Evolutionary conservation across 192 early-diverging fungal genomes (phyloP).

Genomic region (Mortierella antarctica): DNA sequence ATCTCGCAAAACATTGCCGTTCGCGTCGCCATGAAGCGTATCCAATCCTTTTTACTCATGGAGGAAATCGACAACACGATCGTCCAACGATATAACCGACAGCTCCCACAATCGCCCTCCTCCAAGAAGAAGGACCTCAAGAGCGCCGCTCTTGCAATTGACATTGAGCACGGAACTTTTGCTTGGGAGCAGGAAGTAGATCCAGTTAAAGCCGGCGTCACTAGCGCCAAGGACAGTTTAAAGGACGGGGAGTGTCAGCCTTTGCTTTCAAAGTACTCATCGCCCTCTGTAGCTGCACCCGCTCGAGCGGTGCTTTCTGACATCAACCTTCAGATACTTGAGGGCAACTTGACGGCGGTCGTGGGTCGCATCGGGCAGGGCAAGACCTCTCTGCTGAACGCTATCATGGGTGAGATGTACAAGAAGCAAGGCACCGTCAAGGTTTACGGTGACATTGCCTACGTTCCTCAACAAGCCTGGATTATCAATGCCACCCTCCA

Average conservation of each 20-base stretch:
- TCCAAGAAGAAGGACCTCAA: not conserved
- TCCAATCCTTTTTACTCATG: slow-evolving; percentile 17
- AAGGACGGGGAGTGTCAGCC: not conserved
- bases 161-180: not conserved
- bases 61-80: slow-evolving; percentile 11
- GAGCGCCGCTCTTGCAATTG: slow-evolving; percentile 1
- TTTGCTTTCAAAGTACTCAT: slow-evolving; percentile 11
- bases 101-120: not conserved
- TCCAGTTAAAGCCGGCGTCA: not conserved
- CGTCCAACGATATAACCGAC: slow-evolving; percentile 5
- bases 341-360: slow-evolving; percentile 62
- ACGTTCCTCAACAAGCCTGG: slow-evolving; percentile 59
- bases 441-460: slow-evolving; percentile 68
- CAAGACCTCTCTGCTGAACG: slow-evolving; percentile 77
- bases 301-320: slow-evolving; percentile 29
- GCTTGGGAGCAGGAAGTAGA: not conserved
- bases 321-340: slow-evolving; percentile 52
- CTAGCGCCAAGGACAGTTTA: not conserved
- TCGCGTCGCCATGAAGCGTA: slow-evolving; percentile 24
- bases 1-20: slow-evolving; percentile 13
- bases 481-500: slow-evolving; percentile 30
- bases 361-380: slow-evolving; percentile 80
- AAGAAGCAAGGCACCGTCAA: slow-evolving; percentile 60
- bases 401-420: slow-evolving; percentile 85
- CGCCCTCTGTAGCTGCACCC: not conserved